Evolutionary conservation across 441 rosid genomes (phyloP).

Genomic region (Syzygium malaccense): DNA sequence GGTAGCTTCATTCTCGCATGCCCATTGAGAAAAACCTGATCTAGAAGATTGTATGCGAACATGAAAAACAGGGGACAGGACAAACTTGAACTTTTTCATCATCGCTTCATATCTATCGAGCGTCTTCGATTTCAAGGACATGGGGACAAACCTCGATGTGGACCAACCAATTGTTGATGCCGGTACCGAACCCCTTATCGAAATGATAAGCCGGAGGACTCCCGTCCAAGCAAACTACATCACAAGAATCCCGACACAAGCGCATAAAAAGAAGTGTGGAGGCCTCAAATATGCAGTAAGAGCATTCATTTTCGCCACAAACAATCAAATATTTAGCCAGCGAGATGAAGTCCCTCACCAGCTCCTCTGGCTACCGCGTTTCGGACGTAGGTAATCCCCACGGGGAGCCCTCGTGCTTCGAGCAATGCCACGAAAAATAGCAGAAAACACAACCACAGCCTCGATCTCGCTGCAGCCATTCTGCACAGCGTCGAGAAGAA

Average conservation of each 20-base stretch:
- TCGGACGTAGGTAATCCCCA: constrained; percentile 48
- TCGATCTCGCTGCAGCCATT: constrained; percentile 44
- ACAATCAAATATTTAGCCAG: neutral
- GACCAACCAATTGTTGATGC: constrained; percentile 58
- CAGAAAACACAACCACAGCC: constrained; percentile 32
- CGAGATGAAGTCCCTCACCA: constrained; percentile 33
- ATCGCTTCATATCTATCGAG: neutral
- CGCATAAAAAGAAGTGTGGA: neutral
- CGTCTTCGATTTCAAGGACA: neutral
- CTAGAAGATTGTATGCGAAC: neutral
- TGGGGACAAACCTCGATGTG: constrained; percentile 53
- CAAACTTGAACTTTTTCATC: neutral
- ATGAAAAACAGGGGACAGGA: neutral
- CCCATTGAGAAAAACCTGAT: neutral
- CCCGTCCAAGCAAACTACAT: constrained; percentile 64
- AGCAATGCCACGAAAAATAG: constrained; percentile 27
- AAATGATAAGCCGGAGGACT: constrained; percentile 73
- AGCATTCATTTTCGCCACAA: neutral
- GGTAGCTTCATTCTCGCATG: neutral
- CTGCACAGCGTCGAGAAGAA: constrained; percentile 17
- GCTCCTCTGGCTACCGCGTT: constrained; percentile 75
- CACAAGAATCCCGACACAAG: neutral
- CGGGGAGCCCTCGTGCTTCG: constrained; percentile 37
- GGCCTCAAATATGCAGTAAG: neutral
- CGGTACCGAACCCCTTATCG: constrained; percentile 48